phyloP scores from a whole-genome alignment of 805 yeast species.

The Kuraishia piskuri region DNA sequence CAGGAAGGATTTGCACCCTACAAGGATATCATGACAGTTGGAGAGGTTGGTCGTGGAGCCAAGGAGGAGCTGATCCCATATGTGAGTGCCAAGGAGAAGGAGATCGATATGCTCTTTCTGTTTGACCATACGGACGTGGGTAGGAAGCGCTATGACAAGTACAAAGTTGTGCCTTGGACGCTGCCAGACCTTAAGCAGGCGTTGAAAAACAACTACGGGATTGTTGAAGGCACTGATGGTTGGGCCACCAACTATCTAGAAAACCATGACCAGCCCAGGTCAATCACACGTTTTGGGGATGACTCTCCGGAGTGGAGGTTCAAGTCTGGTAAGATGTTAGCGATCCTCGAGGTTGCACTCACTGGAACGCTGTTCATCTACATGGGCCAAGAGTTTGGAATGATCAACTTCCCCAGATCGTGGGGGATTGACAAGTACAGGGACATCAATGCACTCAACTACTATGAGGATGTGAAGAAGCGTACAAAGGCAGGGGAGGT shows the following conservation, averaged over 20 bases:
- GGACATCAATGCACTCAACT: conserved; percentile 39
- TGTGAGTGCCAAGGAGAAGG: conserved; percentile 27
- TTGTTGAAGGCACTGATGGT: conserved; percentile 41
- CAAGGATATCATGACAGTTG: conserved; percentile 44
- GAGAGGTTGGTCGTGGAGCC: conserved; percentile 40
- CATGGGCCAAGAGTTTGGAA: conserved; percentile 57
- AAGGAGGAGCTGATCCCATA: conserved; percentile 34
- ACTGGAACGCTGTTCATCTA: conserved; percentile 49
- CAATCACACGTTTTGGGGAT: conserved; percentile 42
- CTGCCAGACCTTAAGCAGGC: conserved; percentile 34
- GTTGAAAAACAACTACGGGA: conserved; percentile 23
- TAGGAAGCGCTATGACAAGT: conserved; percentile 25
- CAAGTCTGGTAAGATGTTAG: conserved; percentile 38
- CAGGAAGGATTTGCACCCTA: conserved; percentile 31
- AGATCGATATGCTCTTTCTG: conserved; percentile 32
- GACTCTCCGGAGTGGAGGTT: conserved; percentile 25
- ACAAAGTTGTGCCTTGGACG: conserved; percentile 22
- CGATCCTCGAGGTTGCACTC: conserved; percentile 34
- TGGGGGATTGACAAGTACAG: conserved; percentile 42
- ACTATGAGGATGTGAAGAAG: conserved; percentile 21
- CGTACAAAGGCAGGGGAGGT: conserved; percentile 12
- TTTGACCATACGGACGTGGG: conserved; percentile 29
- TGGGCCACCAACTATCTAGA: conserved; percentile 50
- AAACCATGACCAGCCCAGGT: conserved; percentile 53
- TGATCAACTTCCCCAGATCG: conserved; percentile 35